Evolutionary conservation across 2,329 filamentous ascomycete species (phyloP).

Genomic region (Penicillium aurantiogriseum): DNA sequence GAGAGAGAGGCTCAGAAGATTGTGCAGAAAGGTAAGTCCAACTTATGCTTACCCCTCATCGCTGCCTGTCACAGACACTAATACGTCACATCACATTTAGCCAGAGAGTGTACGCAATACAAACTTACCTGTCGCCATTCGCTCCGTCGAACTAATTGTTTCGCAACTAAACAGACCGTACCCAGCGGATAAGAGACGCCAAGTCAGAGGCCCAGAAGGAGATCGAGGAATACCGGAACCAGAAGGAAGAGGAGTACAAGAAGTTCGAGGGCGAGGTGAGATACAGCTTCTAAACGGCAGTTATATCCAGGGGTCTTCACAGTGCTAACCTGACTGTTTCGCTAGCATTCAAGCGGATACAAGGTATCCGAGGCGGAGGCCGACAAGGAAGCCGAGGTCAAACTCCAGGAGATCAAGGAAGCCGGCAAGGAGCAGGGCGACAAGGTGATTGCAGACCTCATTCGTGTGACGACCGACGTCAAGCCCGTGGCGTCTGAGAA

Average conservation of each 20-base stretch:
- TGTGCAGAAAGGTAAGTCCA: conserved; percentile 79
- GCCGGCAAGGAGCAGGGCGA: conserved; percentile 76
- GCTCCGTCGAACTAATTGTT: conserved; percentile 13
- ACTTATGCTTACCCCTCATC: neutral
- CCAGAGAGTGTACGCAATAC: conserved; percentile 73
- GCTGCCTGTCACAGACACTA: conserved; percentile 15
- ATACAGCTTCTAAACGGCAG: neutral
- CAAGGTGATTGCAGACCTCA: conserved; percentile 77
- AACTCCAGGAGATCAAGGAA: conserved; percentile 78
- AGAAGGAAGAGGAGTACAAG: conserved; percentile 94
- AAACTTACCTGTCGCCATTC: conserved; percentile 7
- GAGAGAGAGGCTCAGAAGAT: conserved; percentile 99
- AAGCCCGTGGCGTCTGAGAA: conserved; percentile 66
- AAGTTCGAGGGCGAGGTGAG: conserved; percentile 79
- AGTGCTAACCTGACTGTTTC: neutral
- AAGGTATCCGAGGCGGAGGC: conserved; percentile 76
- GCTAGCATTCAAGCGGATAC: conserved; percentile 87
- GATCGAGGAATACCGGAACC: conserved; percentile 84
- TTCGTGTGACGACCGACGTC: conserved; percentile 81
- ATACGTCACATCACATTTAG: conserved; percentile 48
- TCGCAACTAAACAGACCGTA: conserved; percentile 64
- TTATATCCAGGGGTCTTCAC: neutral
- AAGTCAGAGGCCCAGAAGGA: conserved; percentile 96
- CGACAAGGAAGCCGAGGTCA: conserved; percentile 73
- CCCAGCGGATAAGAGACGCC: conserved; percentile 95